A percentile compares a stretch with the other conserved stretches of the same genome.
phyloP scores from a whole-genome alignment of 1,284 basidiomycete genomes.

The Schizophyllum commune region DNA sequence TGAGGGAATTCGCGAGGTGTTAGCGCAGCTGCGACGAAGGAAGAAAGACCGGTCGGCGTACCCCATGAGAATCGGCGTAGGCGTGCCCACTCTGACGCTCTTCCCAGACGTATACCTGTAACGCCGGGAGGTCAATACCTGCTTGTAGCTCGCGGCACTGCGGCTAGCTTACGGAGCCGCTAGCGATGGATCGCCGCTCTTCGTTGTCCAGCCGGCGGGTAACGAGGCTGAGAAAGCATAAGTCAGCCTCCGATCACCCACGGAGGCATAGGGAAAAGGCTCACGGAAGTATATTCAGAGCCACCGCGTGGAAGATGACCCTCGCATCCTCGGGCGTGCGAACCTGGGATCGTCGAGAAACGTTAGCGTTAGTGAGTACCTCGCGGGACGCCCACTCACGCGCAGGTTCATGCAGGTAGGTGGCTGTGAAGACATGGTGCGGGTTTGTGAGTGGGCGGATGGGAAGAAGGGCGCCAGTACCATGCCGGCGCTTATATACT shows the following conservation, averaged over 20 bases:
- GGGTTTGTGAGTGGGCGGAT: conserved; percentile 9
- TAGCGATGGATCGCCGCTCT: conserved; percentile 48
- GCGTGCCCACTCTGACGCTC: conserved; percentile 48
- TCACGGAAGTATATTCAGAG: conserved; percentile 42
- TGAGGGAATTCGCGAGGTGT: conserved; percentile 17
- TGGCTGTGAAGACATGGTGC: conserved; percentile 25
- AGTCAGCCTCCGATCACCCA: background rate
- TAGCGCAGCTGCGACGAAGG: no score
- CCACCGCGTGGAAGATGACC: conserved; percentile 69
- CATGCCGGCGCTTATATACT: background rate
- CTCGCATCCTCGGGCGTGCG: conserved; percentile 61
- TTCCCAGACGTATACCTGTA: conserved; percentile 73
- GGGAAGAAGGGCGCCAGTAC: conserved; percentile 1
- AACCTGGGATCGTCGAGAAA: conserved; percentile 8
- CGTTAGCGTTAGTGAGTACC: background rate
- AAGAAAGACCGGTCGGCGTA: conserved; percentile 24
- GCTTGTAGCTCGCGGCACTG: no score
- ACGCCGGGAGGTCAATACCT: background rate
- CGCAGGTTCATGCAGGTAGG: conserved; percentile 35
- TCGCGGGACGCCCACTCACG: conserved; percentile 3
- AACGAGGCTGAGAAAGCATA: conserved; percentile 35
- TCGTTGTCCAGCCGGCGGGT: conserved; percentile 69
- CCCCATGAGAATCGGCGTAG: conserved; percentile 58
- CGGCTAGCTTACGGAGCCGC: conserved; percentile 34
- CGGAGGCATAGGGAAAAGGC: background rate